Percentiles rank a stretch among this genome's conserved stretches.
Evolutionary conservation across 106 monocot genomes (phyloP).

Genomic region (Dactylorhiza incarnata): DNA sequence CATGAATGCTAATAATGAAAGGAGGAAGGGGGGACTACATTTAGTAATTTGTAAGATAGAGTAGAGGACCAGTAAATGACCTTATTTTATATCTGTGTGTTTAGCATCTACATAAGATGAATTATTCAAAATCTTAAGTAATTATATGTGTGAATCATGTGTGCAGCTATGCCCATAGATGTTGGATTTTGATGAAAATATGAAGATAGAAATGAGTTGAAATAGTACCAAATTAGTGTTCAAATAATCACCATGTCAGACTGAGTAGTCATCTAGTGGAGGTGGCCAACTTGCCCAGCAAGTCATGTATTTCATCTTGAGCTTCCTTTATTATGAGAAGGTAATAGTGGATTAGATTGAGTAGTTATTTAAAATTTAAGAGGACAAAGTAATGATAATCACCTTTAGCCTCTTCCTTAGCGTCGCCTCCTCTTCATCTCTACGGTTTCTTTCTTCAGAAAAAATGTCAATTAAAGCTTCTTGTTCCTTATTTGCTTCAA

Average conservation of each 20-base stretch:
- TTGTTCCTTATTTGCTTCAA: conserved; percentile 18
- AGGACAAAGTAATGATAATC: not conserved
- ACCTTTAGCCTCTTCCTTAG: conserved; percentile 21
- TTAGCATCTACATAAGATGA: no score
- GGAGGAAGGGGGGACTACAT: no score
- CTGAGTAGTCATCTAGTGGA: not conserved
- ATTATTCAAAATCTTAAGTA: no score
- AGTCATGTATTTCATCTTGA: conserved; percentile 13
- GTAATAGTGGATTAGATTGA: not conserved
- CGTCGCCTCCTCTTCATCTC: conserved; percentile 13
- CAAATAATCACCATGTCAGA: not conserved
- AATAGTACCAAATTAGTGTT: not conserved
- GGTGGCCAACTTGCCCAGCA: conserved; percentile 8
- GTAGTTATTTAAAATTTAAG: not conserved
- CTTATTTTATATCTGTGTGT: no score
- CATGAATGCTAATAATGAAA: no score
- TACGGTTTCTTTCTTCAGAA: conserved; percentile 15
- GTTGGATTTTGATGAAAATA: no score
- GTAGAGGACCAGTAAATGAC: no score
- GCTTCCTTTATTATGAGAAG: conserved; percentile 18
- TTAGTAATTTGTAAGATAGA: no score
- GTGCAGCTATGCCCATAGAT: no score
- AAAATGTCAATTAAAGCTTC: conserved; percentile 21
- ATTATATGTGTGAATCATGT: no score
- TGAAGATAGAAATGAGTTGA: not conserved